Percentiles rank a stretch among this genome's conserved stretches.
phyloP scores from a whole-genome alignment of 208 protist genomes.

The Crithidia mellificae region DNA sequence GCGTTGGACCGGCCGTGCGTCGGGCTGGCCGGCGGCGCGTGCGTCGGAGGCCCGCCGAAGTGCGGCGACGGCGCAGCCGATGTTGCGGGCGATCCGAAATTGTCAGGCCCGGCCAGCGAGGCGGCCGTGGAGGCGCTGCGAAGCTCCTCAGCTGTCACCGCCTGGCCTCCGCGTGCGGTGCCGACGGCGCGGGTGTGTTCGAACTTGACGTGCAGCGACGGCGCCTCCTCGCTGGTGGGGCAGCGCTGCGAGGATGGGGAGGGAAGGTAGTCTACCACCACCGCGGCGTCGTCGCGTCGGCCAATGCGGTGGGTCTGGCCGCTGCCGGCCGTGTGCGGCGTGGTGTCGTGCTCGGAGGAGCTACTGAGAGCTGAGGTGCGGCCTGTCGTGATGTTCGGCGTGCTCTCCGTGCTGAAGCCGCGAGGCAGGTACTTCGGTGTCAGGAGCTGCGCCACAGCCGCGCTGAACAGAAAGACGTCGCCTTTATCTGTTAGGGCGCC shows the following conservation, averaged over 20 bases:
- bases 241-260: slow-evolving; percentile 9
- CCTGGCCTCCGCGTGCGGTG: not conserved
- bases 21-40: not conserved
- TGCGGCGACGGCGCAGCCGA: not conserved
- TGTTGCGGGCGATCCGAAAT: not conserved
- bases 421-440: slow-evolving; percentile 5
- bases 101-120: not conserved
- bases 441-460: slow-evolving; percentile 20
- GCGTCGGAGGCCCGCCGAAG: not conserved
- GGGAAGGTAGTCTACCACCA: not conserved
- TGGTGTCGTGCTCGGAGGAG: slow-evolving; percentile 16
- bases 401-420: slow-evolving; percentile 17
- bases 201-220: slow-evolving; percentile 6
- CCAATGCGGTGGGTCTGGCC: not conserved
- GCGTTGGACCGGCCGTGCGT: not conserved
- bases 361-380: slow-evolving; percentile 24
- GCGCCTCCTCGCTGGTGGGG: not conserved
- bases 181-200: slow-evolving; percentile 12
- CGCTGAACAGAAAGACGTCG: slow-evolving; percentile 14
- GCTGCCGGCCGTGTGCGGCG: not conserved
- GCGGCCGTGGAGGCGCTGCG: not conserved
- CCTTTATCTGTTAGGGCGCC: not conserved
- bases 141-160: not conserved
- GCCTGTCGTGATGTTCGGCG: slow-evolving; percentile 21
- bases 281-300: not conserved